Conservation (phyloP, 768 basidiomycete genomes). For the Hericium rajendrae region DNA sequence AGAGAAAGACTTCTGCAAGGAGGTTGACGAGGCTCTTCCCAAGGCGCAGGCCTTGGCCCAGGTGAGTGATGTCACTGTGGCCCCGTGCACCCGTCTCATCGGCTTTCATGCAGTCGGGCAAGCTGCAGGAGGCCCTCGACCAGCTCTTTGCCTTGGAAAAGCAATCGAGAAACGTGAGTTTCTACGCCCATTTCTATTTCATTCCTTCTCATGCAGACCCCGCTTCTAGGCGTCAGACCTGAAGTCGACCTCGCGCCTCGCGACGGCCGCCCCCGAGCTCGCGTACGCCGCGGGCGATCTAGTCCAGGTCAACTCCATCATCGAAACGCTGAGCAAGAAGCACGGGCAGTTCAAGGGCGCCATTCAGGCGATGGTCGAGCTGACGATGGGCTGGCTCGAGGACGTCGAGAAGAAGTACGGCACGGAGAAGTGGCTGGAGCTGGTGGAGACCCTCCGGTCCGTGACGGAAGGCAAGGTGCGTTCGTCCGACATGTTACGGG, state of each 20-base stretch:
- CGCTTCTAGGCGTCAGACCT: constrained; percentile 76
- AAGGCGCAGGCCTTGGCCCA: constrained; percentile 60
- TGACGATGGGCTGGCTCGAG: constrained; percentile 71
- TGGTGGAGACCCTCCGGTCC: constrained; percentile 80
- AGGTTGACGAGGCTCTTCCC: constrained; percentile 69
- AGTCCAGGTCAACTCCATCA: constrained; percentile 57
- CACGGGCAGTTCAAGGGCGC: constrained; percentile 93
- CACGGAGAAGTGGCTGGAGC: constrained; percentile 69
- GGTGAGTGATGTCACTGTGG: constrained; percentile 34
- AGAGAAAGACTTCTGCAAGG: constrained; percentile 78
- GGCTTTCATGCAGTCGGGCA: constrained; percentile 48
- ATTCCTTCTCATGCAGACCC: background rate
- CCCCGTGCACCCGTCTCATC: background rate
- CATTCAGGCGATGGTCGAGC: constrained; percentile 87
- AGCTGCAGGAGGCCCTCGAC: constrained; percentile 80
- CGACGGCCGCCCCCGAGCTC: constrained; percentile 61
- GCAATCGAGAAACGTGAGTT: constrained; percentile 84
- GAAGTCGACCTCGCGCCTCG: constrained; percentile 80
- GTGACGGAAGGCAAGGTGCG: constrained; percentile 96
- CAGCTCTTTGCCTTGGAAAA: constrained; percentile 87
- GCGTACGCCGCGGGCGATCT: constrained; percentile 67
- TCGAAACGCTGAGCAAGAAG: constrained; percentile 77
- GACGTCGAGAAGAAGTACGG: constrained; percentile 63
- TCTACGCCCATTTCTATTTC: constrained; percentile 1
- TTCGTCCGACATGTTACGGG: constrained; percentile 1